Percentiles rank a stretch among this genome's conserved stretches.
Conservation (phyloP, 2,329 filamentous ascomycete species). For the Sarocladium brachiariae region DNA sequence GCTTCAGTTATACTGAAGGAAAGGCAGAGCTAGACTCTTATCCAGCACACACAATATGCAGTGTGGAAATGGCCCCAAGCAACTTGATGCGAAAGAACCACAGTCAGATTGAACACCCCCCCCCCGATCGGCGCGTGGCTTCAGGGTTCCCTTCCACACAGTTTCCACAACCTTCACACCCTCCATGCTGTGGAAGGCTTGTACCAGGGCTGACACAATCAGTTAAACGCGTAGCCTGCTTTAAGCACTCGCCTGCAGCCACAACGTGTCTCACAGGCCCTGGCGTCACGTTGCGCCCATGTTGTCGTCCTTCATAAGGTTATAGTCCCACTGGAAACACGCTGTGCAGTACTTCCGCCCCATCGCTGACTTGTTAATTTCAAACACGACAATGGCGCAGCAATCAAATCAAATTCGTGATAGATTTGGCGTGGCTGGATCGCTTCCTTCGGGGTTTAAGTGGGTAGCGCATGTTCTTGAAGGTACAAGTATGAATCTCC, state of each 20-base stretch:
- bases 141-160: conserved; percentile 9
- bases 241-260: neutral
- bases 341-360: neutral
- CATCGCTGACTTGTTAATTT: neutral
- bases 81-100: conserved; percentile 5
- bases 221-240: neutral
- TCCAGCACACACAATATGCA: neutral
- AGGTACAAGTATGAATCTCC: too few relatives aligned
- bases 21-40: too few relatives aligned
- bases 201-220: neutral
- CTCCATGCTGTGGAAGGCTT: neutral
- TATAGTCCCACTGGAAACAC: neutral
- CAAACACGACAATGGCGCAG: neutral
- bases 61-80: neutral
- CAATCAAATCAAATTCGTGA: too few relatives aligned
- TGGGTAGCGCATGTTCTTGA: too few relatives aligned
- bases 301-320: neutral
- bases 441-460: too few relatives aligned
- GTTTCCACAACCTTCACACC: neutral
- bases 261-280: neutral
- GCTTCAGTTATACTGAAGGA: too few relatives aligned
- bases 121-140: conserved; percentile 8
- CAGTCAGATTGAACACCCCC: conserved; percentile 9
- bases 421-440: too few relatives aligned
- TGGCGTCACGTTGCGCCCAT: conserved; percentile 7